These are phyloP conservation scores for Cladorrhinum sp. DNA, from an alignment of 2,329 filamentous ascomycete genomes.

Conservation along the genomic window DNA sequence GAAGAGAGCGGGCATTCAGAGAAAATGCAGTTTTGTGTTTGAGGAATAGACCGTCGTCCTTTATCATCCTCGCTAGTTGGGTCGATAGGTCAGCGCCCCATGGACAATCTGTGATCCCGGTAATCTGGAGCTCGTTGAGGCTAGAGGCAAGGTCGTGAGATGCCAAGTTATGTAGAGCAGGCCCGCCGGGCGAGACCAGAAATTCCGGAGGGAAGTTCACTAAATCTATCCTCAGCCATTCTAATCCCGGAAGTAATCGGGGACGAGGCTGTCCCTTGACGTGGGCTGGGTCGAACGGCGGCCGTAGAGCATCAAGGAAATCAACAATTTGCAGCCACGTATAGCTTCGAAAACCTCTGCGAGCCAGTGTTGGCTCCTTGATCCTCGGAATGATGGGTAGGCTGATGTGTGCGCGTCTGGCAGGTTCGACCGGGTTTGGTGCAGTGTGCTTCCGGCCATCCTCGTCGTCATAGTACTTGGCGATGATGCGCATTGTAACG, in stretches of 20 bases:
- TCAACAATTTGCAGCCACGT: conserved; percentile 53
- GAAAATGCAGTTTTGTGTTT: conserved; percentile 45
- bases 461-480: conserved; percentile 54
- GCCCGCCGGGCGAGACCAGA: conserved; percentile 41
- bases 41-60: conserved; percentile 51
- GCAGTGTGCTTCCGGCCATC: conserved; percentile 31
- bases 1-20: conserved; percentile 38
- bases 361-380: conserved; percentile 45
- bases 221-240: conserved; percentile 50
- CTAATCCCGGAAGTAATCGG: conserved; percentile 47
- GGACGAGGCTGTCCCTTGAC: conserved; percentile 34
- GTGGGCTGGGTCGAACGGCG: conserved; percentile 46
- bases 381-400: too few relatives aligned
- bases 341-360: conserved; percentile 54
- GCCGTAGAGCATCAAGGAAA: conserved; percentile 50
- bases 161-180: conserved; percentile 50
- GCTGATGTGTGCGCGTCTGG: conserved; percentile 41
- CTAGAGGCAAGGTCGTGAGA: conserved; percentile 53
- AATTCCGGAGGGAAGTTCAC: conserved; percentile 52
- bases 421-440: conserved; percentile 40
- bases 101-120: conserved; percentile 50
- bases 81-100: conserved; percentile 45
- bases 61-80: conserved; percentile 51
- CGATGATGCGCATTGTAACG: conserved; percentile 52
- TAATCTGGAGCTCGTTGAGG: conserved; percentile 52